phyloP scores from a whole-genome alignment of 306 rosid genomes.

The Gynostemma pentaphyllum region DNA sequence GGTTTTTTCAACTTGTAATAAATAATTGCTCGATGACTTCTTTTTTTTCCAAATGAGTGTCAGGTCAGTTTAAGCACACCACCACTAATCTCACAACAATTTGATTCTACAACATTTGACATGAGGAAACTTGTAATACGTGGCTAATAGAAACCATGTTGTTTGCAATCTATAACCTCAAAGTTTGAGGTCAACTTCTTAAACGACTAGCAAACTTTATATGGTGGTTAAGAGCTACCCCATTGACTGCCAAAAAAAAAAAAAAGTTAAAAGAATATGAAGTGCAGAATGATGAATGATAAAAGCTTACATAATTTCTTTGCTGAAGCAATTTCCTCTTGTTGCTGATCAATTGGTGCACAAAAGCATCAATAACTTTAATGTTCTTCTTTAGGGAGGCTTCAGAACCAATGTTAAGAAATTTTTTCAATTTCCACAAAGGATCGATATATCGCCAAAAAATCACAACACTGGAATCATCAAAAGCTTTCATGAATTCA shows the following conservation, averaged over 20 bases:
- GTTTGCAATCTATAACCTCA: too few species aligned
- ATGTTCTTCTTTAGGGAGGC: constrained; percentile 41
- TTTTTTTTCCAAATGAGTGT: too few species aligned
- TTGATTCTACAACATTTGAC: neutral
- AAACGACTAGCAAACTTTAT: too few species aligned
- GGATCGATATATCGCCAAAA: constrained; percentile 68
- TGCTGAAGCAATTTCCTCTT: constrained; percentile 26
- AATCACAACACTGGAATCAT: constrained; percentile 48
- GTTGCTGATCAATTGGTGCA: constrained; percentile 29
- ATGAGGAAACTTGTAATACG: neutral
- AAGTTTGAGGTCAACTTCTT: too few species aligned
- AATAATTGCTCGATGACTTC: too few species aligned
- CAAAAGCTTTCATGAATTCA: constrained; percentile 60
- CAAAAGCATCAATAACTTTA: constrained; percentile 35
- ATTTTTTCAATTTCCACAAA: constrained; percentile 51
- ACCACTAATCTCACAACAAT: neutral
- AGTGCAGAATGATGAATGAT: neutral
- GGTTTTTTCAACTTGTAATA: too few species aligned
- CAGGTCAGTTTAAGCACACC: too few species aligned
- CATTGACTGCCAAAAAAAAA: neutral
- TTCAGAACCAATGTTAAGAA: constrained; percentile 53
- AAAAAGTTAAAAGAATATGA: neutral
- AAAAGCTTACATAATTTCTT: constrained; percentile 31
- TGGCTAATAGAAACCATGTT: too few species aligned
- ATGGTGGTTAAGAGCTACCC: too few species aligned